Conservation (phyloP, 2,329 filamentous ascomycete genomes). For the Ascochyta fabae region DNA sequence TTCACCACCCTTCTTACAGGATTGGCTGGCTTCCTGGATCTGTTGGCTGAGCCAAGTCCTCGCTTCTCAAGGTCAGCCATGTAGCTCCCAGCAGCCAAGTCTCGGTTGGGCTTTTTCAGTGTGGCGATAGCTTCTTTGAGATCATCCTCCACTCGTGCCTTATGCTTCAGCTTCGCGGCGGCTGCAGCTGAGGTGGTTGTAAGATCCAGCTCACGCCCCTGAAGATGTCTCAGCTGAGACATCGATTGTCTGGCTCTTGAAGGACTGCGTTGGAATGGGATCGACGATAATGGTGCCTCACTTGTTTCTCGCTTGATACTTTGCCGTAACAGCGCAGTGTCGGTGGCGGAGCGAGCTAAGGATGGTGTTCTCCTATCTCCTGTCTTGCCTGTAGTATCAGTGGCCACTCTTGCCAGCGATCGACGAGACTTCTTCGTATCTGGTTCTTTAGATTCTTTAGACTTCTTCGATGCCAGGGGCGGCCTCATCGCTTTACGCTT, state of each 20-base stretch:
- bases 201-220: conserved; percentile 62
- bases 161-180: conserved; percentile 67
- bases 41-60: conserved; percentile 30
- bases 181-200: conserved; percentile 60
- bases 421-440: conserved; percentile 53
- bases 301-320: conserved; percentile 73
- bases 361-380: conserved; percentile 64
- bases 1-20: conserved; percentile 38
- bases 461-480: conserved; percentile 43
- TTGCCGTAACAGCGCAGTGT: conserved; percentile 60
- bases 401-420: conserved; percentile 66
- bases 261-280: conserved; percentile 57
- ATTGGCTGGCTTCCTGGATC: conserved; percentile 38
- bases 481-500: conserved; percentile 56
- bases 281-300: conserved; percentile 62
- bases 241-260: conserved; percentile 45
- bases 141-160: conserved; percentile 72
- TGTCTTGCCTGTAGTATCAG: conserved; percentile 62
- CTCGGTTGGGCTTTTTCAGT: conserved; percentile 77
- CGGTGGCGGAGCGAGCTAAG: conserved; percentile 72
- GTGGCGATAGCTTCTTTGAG: conserved; percentile 75
- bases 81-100: conserved; percentile 70
- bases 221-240: conserved; percentile 54
- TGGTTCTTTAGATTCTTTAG: conserved; percentile 48
- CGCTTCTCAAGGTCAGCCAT: conserved; percentile 72